phyloP scores from a whole-genome alignment of 768 basidiomycete species.

The Russula lepida region DNA sequence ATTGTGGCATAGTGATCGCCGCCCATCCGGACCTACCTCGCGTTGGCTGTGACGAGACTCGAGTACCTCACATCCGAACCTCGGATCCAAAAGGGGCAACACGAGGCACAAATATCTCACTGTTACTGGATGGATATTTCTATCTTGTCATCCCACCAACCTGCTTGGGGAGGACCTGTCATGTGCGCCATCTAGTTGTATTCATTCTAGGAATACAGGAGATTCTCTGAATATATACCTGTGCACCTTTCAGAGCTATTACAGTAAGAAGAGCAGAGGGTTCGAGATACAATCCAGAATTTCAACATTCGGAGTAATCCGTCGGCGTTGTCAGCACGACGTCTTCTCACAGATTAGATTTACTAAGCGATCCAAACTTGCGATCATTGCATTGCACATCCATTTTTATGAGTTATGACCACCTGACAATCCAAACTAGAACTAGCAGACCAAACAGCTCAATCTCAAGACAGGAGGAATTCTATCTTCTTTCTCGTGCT shows the following conservation, averaged over 20 bases:
- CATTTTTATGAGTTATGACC: too few relatives aligned
- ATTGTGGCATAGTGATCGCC: constrained; percentile 21
- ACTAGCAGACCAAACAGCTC: too few relatives aligned
- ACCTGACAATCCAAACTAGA: too few relatives aligned
- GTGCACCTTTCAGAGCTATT: background rate
- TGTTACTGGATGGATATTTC: background rate
- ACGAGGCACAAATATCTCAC: background rate
- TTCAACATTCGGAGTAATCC: too few relatives aligned
- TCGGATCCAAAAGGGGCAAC: background rate
- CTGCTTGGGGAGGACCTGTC: background rate
- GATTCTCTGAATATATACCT: background rate
- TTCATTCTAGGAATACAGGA: background rate
- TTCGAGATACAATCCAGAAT: too few relatives aligned
- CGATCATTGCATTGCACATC: too few relatives aligned
- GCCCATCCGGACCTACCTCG: background rate
- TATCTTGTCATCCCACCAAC: background rate
- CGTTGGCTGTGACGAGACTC: background rate
- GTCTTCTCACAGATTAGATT: background rate
- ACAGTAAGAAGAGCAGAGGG: background rate
- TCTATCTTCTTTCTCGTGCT: background rate
- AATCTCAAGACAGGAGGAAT: too few relatives aligned
- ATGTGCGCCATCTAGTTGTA: background rate
- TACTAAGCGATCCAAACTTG: background rate
- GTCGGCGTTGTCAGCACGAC: too few relatives aligned
- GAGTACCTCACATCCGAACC: background rate